Base-by-base conservation (phyloP, 176 grass and related monocot genomes). In the Raddia distichophylla region DNA sequence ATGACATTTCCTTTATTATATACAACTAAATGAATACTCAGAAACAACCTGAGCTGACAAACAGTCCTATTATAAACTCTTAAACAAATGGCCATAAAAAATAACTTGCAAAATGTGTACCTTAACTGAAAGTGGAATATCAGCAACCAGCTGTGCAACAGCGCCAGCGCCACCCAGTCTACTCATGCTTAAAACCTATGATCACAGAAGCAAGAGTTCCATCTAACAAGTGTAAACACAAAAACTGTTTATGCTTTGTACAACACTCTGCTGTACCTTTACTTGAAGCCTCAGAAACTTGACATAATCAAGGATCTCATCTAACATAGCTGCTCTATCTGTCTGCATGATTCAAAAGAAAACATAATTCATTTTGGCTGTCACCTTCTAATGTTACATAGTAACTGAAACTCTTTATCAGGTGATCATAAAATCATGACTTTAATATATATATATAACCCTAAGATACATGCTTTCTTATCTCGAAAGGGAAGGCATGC, bases 231-330 rank as follows among this genome's bases (percentile, higher is more conserved):
- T 71, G 66, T 48, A 66, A 86, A 35, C n/a, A 82, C 43, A 77
- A 66, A 18, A 10, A 4, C 50, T 59, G 40, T 72, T 43, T 43
- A 10, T 51, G 59, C 53, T 48, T 77, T 19, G 52, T 37, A 86
- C 16, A 64, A 80, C 71, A 76, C 15, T 22, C 43, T 74, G 60
- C 60, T 57, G 58, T 80, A 99, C 97, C 97, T 99, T 99, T 45
- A 98, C 95, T 95, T 98, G 95, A 80, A 98, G 92, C 82, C 93
- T 98, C 84, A 98, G 86, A 80, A 98, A 98, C 82, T 93, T 95
- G 43, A 98, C 95, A 84, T 98, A 98, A 74, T 95, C 92, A 17
- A 98, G 85, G 72, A 98, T 95, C 86, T 98, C 95, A 88, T 98
- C 95, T 82, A 98, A 90, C 95, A 98, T 95, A 75, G 82, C 92